Percentiles rank a stretch among this genome's conserved stretches.
Evolutionary conservation across 1,284 basidiomycete genomes (phyloP).

Genomic region (Malassezia restricta): DNA sequence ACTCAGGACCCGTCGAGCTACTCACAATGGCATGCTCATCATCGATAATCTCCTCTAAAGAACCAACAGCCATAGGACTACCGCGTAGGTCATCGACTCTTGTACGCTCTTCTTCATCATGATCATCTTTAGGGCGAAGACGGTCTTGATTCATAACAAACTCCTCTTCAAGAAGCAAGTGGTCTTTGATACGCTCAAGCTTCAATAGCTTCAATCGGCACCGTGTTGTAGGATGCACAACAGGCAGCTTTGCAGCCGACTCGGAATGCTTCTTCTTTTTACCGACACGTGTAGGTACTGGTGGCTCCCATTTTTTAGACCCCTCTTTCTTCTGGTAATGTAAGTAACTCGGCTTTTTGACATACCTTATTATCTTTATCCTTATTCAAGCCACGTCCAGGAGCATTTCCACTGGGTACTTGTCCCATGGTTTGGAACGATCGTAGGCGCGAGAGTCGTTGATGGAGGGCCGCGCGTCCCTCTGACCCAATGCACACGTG

Average conservation of each 20-base stretch:
- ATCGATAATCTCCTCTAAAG: conserved; percentile 97
- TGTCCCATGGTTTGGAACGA: conserved; percentile 23
- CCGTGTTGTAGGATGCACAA: conserved; percentile 85
- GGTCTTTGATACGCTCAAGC: conserved; percentile 94
- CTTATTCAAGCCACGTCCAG: conserved; percentile 29
- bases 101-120: conserved; percentile 85
- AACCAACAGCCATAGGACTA: conserved; percentile 90
- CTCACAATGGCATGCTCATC: conserved; percentile 99
- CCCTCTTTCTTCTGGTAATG: conserved; percentile 52
- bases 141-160: conserved; percentile 87
- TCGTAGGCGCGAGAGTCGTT: not conserved
- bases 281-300: conserved; percentile 88
- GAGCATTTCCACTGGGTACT: conserved; percentile 30
- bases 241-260: conserved; percentile 77
- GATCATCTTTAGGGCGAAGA: conserved; percentile 61
- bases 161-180: conserved; percentile 90
- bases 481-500: too few relatives aligned
- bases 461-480: too few relatives aligned
- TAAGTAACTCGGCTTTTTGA: not conserved
- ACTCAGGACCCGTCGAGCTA: conserved; percentile 85
- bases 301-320: conserved; percentile 94
- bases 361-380: conserved; percentile 17
- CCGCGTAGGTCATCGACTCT: conserved; percentile 90
- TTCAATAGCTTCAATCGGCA: conserved; percentile 93
- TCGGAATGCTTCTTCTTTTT: conserved; percentile 86